phyloP scores from a whole-genome alignment of 805 yeast species.

The Candida vartiovaarae region DNA sequence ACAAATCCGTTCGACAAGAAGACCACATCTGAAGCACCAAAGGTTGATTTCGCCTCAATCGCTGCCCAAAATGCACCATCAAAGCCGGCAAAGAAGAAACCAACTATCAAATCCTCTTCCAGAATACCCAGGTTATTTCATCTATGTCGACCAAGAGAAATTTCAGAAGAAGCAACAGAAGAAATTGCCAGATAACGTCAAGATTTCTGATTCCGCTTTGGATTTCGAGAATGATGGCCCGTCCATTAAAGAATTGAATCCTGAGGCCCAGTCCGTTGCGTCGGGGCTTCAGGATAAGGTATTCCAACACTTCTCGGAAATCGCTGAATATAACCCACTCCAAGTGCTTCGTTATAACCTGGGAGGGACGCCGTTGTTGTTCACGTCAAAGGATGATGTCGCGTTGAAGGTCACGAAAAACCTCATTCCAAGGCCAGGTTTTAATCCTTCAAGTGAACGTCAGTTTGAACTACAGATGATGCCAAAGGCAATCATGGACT shows the following conservation, averaged over 20 bases:
- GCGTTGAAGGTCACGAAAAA: slow-evolving; percentile 34
- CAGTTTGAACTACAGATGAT: slow-evolving; percentile 83
- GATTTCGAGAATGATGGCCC: slow-evolving; percentile 34
- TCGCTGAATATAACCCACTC: slow-evolving; percentile 72
- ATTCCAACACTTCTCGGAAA: slow-evolving; percentile 72
- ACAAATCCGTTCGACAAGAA: slow-evolving; percentile 2
- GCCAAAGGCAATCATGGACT: slow-evolving; percentile 86
- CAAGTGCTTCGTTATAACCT: slow-evolving; percentile 85
- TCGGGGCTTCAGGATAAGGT: slow-evolving; percentile 51
- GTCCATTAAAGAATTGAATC: slow-evolving; percentile 23
- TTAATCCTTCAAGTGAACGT: slow-evolving; percentile 51
- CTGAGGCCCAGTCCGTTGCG: slow-evolving; percentile 42
- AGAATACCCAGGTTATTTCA: slow-evolving; percentile 54
- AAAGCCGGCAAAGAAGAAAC: slow-evolving; percentile 9
- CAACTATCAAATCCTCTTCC: slow-evolving; percentile 29
- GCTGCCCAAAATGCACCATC: slow-evolving; percentile 23
- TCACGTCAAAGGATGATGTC: slow-evolving; percentile 49
- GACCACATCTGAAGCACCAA: slow-evolving; percentile 1
- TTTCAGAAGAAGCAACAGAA: slow-evolving; percentile 41
- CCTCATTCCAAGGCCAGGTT: slow-evolving; percentile 51
- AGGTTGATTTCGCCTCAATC: slow-evolving; percentile 26
- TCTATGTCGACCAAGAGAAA: slow-evolving; percentile 68
- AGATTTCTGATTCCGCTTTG: slow-evolving; percentile 44
- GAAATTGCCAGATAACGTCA: slow-evolving; percentile 42
- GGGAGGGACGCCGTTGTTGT: slow-evolving; percentile 72